Conservation (phyloP, 2,329 filamentous ascomycete genomes). For the Tolypocladium tropicale region DNA sequence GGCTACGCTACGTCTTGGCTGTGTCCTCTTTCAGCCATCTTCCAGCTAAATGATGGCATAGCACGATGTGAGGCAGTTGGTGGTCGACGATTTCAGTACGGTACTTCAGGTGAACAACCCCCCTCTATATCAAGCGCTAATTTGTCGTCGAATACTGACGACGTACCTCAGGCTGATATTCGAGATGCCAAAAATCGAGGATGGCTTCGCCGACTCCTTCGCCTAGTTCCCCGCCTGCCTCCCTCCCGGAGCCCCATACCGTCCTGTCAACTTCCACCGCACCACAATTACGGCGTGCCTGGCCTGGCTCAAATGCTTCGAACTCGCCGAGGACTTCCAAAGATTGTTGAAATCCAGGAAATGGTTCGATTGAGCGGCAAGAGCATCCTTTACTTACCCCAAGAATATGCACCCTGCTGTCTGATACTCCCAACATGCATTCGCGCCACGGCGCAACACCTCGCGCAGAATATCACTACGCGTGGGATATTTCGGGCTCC, state of each 20-base stretch:
- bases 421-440: constrained; percentile 55
- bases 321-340: constrained; percentile 32
- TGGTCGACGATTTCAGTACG: constrained; percentile 23
- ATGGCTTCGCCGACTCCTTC: constrained; percentile 28
- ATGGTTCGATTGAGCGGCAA: constrained; percentile 54
- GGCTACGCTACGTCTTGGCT: too few relatives aligned
- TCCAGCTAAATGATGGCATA: constrained; percentile 15
- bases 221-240: constrained; percentile 10
- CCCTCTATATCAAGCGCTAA: not conserved
- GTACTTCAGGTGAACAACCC: constrained; percentile 21
- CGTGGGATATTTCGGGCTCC: constrained; percentile 54
- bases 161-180: constrained; percentile 8
- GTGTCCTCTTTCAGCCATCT: not conserved
- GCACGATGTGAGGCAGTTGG: constrained; percentile 40
- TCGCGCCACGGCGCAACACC: constrained; percentile 53
- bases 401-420: constrained; percentile 45
- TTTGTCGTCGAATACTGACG: not conserved
- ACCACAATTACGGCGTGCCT: constrained; percentile 43
- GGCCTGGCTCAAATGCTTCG: constrained; percentile 40
- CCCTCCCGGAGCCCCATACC: constrained; percentile 3
- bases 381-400: constrained; percentile 49
- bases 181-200: constrained; percentile 18
- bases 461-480: constrained; percentile 45
- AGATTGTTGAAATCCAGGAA: constrained; percentile 42
- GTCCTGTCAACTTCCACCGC: constrained; percentile 7